A percentile compares a stretch with the other conserved stretches of the same genome.
Evolutionary conservation across 1,139 yeast genomes (phyloP).

Genomic region (Magnusiomyces tetraspermus): DNA sequence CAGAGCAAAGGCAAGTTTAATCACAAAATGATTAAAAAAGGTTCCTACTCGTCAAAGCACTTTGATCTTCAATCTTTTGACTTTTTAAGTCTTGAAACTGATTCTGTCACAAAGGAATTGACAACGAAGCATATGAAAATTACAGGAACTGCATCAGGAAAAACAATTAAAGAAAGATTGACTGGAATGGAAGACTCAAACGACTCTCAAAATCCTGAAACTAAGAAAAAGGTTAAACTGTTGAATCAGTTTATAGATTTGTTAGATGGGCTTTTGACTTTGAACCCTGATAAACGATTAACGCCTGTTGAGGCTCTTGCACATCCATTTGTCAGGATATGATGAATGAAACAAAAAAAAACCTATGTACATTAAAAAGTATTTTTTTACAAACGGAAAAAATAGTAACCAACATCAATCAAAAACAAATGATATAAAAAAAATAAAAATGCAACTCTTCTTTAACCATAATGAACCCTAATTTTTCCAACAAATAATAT

Average conservation of each 20-base stretch:
- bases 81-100: slow-evolving; percentile 24
- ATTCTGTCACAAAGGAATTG: slow-evolving; percentile 24
- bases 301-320: slow-evolving; percentile 57
- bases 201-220: slow-evolving; percentile 5
- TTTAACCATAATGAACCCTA: no score
- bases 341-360: background rate
- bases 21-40: slow-evolving; percentile 28
- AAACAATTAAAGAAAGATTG: slow-evolving; percentile 18
- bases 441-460: background rate
- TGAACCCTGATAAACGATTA: slow-evolving; percentile 65
- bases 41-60: slow-evolving; percentile 24
- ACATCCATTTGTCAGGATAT: slow-evolving; percentile 47
- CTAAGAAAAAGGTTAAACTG: slow-evolving; percentile 8
- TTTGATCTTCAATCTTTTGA: slow-evolving; percentile 26
- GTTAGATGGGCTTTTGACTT: slow-evolving; percentile 57
- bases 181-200: slow-evolving; percentile 13
- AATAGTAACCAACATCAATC: background rate
- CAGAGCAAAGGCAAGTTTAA: slow-evolving; percentile 28
- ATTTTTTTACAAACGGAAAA: no score
- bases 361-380: background rate
- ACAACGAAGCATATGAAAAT: slow-evolving; percentile 17
- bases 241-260: slow-evolving; percentile 39
- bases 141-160: slow-evolving; percentile 18
- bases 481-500: no score
- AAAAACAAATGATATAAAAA: background rate